Conservation (phyloP, 1,284 basidiomycete species). For the Microbotryum violaceum region DNA sequence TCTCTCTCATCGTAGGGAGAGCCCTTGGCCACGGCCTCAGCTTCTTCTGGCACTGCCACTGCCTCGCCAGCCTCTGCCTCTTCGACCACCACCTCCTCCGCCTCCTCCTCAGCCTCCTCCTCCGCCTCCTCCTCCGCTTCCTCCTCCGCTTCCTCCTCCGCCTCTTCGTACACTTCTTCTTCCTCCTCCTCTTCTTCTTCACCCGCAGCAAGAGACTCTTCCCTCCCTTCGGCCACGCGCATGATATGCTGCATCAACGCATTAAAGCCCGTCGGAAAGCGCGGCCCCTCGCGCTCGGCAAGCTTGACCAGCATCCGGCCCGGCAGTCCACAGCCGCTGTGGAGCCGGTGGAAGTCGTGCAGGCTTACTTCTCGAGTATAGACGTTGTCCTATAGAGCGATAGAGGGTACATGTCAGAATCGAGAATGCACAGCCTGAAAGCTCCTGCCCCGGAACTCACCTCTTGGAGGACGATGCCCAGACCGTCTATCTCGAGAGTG, state of each 20-base stretch:
- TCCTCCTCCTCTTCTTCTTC: not conserved
- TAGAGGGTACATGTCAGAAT: not conserved
- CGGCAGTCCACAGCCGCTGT: constrained; percentile 31
- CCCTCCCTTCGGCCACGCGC: no score
- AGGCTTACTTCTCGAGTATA: constrained; percentile 29
- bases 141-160: not conserved
- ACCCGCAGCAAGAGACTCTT: no score
- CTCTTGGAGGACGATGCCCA: constrained; percentile 29
- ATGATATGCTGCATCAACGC: constrained; percentile 33
- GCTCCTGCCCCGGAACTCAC: constrained; percentile 7
- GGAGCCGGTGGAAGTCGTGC: constrained; percentile 34
- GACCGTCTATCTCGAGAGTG: constrained; percentile 25
- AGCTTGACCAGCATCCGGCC: constrained; percentile 29
- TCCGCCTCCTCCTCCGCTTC: constrained; percentile 10
- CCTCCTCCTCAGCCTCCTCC: not conserved
- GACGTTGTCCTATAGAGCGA: constrained; percentile 30
- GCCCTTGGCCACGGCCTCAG: not conserved
- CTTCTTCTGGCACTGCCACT: not conserved
- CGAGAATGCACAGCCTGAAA: not conserved
- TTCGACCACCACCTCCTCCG: constrained; percentile 1
- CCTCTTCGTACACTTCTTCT: not conserved
- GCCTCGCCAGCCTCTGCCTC: not conserved
- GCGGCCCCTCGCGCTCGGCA: constrained; percentile 6
- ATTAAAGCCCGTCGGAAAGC: constrained; percentile 34
- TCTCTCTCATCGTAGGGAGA: not conserved